Percentiles rank a stretch among this genome's conserved stretches.
Evolutionary conservation across 768 basidiomycete genomes (phyloP).

Genomic region (Epithele typhae): DNA sequence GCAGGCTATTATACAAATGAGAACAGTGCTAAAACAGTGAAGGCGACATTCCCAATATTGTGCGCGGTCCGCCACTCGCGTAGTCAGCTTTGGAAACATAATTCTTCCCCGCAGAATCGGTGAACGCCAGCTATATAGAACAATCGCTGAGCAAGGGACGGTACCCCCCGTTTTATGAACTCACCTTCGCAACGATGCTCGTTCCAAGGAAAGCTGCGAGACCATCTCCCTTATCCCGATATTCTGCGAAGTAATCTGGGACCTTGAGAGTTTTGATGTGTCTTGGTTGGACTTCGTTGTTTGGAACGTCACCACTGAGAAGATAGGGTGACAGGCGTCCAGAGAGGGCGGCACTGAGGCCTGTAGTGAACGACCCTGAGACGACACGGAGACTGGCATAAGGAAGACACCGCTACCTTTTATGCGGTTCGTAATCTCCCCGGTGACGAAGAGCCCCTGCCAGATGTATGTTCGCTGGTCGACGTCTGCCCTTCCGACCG

Average conservation of each 20-base stretch:
- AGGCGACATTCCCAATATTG: constrained; percentile 77
- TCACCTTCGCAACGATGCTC: constrained; percentile 82
- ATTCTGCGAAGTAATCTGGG: constrained; percentile 91
- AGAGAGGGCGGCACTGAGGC: constrained; percentile 53
- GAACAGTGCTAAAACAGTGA: constrained; percentile 48
- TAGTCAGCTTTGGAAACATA: constrained; percentile 83
- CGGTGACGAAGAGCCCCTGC: constrained; percentile 79
- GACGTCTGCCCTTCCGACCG: constrained; percentile 57
- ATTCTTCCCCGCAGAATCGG: constrained; percentile 58
- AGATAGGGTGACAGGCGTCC: constrained; percentile 64
- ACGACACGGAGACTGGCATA: neutral
- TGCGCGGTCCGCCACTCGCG: constrained; percentile 62
- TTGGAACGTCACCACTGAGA: constrained; percentile 51
- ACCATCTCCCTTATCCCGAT: constrained; percentile 79
- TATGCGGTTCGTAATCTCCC: constrained; percentile 65
- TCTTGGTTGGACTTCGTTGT: constrained; percentile 70
- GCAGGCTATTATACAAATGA: constrained; percentile 1
- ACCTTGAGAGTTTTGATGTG: constrained; percentile 57
- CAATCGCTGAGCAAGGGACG: neutral
- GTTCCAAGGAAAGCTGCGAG: constrained; percentile 77
- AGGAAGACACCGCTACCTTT: constrained; percentile 45
- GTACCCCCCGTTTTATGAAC: no score
- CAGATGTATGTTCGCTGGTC: constrained; percentile 70
- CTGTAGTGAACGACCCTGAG: constrained; percentile 8
- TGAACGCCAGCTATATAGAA: constrained; percentile 61